Evolutionary conservation across 306 rosid species (phyloP), one percentile per base, ranked within the genome.

Genomic region (Purshia tridentata): DNA sequence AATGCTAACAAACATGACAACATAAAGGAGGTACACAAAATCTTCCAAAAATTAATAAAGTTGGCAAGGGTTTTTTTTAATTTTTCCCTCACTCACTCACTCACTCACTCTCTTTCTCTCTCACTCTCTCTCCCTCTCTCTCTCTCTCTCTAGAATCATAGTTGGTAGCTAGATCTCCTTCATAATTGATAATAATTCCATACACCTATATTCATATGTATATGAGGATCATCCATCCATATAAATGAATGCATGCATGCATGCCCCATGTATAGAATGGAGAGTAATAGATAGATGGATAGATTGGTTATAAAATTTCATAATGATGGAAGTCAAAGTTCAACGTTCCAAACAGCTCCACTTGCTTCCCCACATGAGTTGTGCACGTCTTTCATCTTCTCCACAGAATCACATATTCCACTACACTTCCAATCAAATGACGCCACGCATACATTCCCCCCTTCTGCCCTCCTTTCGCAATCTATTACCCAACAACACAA

Each of bases 361-460:
- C 73, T 84, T 48, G 84, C 97, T 69, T 91, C 98, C 0, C 97
- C 96, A 11, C 98, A 93, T 11, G 86, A 76, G 23, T 68, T 78
- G 65, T 91, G 97, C 35, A 91, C 84, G 6, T 74, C 82, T 62
- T 78, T 91, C 97, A 93, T 91, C 68, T 85, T 88, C 44, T 89
- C 94, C 39, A 86, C 96, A 0, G 98, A 91, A 49, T 87, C 81
- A 58, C 97, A 91, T 15, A 93, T 82, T 2, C 98, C 98, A 76
- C 96, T 93, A 80, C 98, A 93, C 19, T 87, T 79, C 98, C 98
- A 93, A 83, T 93, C 98, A 76, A 85, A 91, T 9, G 98, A 86
- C 0, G 97, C 98, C 86, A 80, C 96, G 44, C 98, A 93, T 48
- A 88, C 65, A 18, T 81, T 93, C 46, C 98, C 94, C 1, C 81